Evolutionary conservation across 306 rosid species (phyloP).

Genomic region (Rosa rugosa): DNA sequence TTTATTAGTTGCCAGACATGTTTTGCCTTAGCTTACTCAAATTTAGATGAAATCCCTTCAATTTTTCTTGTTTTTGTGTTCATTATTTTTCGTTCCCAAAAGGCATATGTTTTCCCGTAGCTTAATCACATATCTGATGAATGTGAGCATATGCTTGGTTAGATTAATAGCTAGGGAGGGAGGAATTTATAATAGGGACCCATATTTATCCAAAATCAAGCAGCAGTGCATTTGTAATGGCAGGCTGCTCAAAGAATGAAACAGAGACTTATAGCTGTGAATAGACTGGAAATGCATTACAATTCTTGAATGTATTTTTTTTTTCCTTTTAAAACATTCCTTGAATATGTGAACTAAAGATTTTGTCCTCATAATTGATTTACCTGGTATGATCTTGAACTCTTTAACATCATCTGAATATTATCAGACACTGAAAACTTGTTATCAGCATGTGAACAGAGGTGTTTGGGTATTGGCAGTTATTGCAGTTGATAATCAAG

Average conservation of each 20-base stretch:
- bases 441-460: background rate
- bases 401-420: background rate
- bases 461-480: background rate
- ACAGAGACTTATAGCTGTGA: background rate
- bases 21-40: background rate
- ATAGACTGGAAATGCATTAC: background rate
- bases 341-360: conserved; percentile 4
- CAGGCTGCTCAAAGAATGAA: conserved; percentile 10
- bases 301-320: background rate
- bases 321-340: background rate
- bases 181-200: background rate
- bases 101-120: background rate
- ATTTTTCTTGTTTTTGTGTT: background rate
- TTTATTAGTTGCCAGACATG: background rate
- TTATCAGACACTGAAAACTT: background rate
- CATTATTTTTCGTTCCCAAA: background rate
- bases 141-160: conserved; percentile 1
- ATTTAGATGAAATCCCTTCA: background rate
- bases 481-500: background rate
- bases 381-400: background rate
- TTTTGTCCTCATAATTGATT: background rate
- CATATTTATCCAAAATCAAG: conserved; percentile 3
- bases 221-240: background rate
- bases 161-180: background rate
- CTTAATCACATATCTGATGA: background rate